Evolutionary conservation across 2,329 filamentous ascomycete species (phyloP).

Genomic region (Cercospora zeina): DNA sequence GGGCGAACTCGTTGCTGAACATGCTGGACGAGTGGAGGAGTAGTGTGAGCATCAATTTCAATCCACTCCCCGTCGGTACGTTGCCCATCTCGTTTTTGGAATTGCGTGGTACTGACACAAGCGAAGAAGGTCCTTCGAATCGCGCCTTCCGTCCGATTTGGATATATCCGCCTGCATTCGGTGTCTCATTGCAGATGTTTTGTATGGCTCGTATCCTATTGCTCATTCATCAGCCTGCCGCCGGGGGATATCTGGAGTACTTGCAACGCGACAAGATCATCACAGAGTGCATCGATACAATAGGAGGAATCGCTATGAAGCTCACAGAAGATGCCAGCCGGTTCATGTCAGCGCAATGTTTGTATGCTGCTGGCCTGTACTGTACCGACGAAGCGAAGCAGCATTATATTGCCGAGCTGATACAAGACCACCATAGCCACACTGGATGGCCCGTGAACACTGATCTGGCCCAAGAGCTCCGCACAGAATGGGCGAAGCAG

Average conservation of each 20-base stretch:
- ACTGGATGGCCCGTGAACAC: slow-evolving; percentile 47
- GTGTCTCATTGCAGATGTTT: slow-evolving; percentile 55
- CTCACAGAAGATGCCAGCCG: slow-evolving; percentile 46
- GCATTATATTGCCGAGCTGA: slow-evolving; percentile 43
- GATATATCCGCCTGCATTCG: slow-evolving; percentile 52
- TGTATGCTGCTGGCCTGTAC: slow-evolving; percentile 48
- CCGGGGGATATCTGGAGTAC: slow-evolving; percentile 54
- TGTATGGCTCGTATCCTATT: slow-evolving; percentile 57
- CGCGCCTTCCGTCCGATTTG: slow-evolving; percentile 54
- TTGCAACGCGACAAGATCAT: slow-evolving; percentile 48
- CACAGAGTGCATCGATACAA: slow-evolving; percentile 51
- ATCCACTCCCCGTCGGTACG: slow-evolving; percentile 42
- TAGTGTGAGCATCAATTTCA: slow-evolving; percentile 49
- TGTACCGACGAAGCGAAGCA: slow-evolving; percentile 44
- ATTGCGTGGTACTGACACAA: neutral
- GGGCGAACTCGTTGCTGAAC: slow-evolving; percentile 47
- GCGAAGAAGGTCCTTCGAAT: slow-evolving; percentile 41
- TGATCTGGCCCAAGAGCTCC: slow-evolving; percentile 35
- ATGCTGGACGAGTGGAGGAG: slow-evolving; percentile 55
- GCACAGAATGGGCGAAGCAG: slow-evolving; percentile 29
- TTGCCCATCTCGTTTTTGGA: neutral
- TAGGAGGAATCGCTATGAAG: slow-evolving; percentile 54
- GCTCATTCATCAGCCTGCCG: slow-evolving; percentile 54
- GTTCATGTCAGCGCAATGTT: slow-evolving; percentile 49
- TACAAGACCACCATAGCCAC: slow-evolving; percentile 42